Evolutionary conservation across 257 asterid species (phyloP).

Genomic region (Jaltomata sinuosa): DNA sequence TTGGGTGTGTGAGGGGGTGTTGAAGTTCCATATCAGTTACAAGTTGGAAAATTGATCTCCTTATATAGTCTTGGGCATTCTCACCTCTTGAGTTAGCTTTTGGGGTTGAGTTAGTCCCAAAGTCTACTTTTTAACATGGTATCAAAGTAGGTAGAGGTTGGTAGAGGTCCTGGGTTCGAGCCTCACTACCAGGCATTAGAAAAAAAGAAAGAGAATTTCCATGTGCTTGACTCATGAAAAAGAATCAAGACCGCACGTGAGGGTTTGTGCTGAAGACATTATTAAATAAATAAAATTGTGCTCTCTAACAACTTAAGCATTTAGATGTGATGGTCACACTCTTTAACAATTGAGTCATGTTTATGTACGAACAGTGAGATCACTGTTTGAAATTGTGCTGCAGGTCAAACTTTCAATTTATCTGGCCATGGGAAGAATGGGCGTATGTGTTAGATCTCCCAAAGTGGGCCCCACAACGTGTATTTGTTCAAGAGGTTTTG

Average conservation of each 20-base stretch:
- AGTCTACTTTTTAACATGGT: neutral
- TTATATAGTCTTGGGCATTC: neutral
- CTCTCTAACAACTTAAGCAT: neutral
- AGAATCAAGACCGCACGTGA: neutral
- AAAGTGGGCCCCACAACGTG: slow-evolving; percentile 97
- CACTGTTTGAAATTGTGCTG: slow-evolving; percentile 7
- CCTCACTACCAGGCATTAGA: neutral
- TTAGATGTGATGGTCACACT: neutral
- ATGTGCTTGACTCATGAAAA: neutral
- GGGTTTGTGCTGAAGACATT: neutral
- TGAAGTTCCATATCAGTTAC: neutral
- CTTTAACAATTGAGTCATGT: neutral
- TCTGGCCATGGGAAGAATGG: slow-evolving; percentile 99
- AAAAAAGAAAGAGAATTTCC: neutral
- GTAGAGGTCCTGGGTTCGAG: neutral
- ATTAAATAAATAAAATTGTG: neutral
- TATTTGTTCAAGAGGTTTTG: slow-evolving; percentile 94
- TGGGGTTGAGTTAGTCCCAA: neutral
- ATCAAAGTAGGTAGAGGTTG: neutral
- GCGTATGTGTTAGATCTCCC: slow-evolving; percentile 89
- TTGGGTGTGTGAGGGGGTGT: neutral
- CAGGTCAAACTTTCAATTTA: slow-evolving; percentile 97
- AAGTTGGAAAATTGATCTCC: neutral
- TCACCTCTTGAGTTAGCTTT: neutral
- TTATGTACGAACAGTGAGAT: neutral